Evolutionary conservation across 225 moss, liverwort and hornwort genomes (phyloP), one percentile per base, ranked within the genome.

Genomic region (Ulota crispa): DNA sequence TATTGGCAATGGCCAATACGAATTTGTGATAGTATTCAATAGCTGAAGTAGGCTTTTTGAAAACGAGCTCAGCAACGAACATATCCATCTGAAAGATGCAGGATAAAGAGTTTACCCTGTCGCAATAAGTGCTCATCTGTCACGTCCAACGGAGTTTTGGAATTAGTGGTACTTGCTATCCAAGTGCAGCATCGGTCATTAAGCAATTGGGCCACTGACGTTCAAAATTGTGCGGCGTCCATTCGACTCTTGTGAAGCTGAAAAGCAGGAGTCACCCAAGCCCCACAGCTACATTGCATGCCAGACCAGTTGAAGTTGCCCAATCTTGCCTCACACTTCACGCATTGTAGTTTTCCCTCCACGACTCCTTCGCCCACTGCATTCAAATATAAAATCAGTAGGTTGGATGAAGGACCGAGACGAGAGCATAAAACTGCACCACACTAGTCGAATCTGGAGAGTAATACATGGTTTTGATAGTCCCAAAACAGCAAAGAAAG

Each of bases 261-360:
- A 79, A 99, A 99, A 41, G 95, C 98, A 78, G 98, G 98, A 82
- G 92, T 94, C 70, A 99, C 87, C 98, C 95, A 95, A 55, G 98
- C 91, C 80, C 95, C 98, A 80, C 98, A 99, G 83, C 98, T 99
- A 85, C 98, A 99, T 89, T 99, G 98, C 89, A 99, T 95, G 47
- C 98, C 98, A 80, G 95, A 93, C 98, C 98, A 99, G 76, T 99
- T 94, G 88, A 92, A 99, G 83, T 91, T 94, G 77, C 98, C 98
- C 42, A 99, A 86, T 80, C 95, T 90, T 68, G 93, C 92, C 80
- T 95, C 88, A 84, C 98, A 99, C 61, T 88, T 93, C 75, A 85
- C 87, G 87, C 98, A 99, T 80, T 87, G 87, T 13, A 99, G 87
- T 67, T 95, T 95, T 32, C 98, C 98, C 82, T 94, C 95, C 83